A percentile compares a stretch with the other conserved stretches of the same genome.
phyloP scores from a whole-genome alignment of 441 rosid species.

The Erysimum pusillum region DNA sequence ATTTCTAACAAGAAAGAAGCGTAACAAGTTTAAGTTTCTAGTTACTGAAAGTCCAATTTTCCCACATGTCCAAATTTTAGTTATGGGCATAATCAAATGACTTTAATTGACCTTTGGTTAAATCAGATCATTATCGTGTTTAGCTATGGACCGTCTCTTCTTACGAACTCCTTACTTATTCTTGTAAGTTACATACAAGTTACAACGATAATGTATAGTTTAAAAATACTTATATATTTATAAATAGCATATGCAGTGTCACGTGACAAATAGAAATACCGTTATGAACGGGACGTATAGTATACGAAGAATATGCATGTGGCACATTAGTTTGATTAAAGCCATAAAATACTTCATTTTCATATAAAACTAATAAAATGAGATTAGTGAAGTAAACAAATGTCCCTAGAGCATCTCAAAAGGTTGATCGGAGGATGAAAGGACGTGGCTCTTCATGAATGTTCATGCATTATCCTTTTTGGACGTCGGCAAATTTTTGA shows the following conservation, averaged over 20 bases:
- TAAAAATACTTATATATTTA: background rate
- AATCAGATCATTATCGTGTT: background rate
- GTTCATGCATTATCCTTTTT: conserved; percentile 44
- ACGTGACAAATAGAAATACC: conserved; percentile 35
- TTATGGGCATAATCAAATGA: conserved; percentile 24
- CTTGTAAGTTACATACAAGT: conserved; percentile 19
- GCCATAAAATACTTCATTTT: background rate
- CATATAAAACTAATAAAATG: conserved; percentile 25
- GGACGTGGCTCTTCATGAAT: conserved; percentile 43
- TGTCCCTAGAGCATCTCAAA: conserved; percentile 39
- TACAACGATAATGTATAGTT: conserved; percentile 13
- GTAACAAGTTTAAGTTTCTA: conserved; percentile 10
- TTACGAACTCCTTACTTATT: conserved; percentile 22
- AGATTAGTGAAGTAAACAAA: conserved; percentile 38
- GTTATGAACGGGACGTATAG: conserved; percentile 40
- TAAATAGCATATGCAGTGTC: conserved; percentile 24
- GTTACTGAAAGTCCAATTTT: background rate
- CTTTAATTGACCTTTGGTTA: conserved; percentile 1
- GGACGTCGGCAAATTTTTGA: conserved; percentile 30
- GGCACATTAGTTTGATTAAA: conserved; percentile 32
- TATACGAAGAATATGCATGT: conserved; percentile 44
- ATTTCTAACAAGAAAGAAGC: background rate
- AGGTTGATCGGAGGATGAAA: conserved; percentile 36
- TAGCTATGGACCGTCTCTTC: conserved; percentile 38
- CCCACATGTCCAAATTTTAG: conserved; percentile 11